phyloP scores from a whole-genome alignment of 2,329 filamentous ascomycete genomes.

The Aspergillus sojae region DNA sequence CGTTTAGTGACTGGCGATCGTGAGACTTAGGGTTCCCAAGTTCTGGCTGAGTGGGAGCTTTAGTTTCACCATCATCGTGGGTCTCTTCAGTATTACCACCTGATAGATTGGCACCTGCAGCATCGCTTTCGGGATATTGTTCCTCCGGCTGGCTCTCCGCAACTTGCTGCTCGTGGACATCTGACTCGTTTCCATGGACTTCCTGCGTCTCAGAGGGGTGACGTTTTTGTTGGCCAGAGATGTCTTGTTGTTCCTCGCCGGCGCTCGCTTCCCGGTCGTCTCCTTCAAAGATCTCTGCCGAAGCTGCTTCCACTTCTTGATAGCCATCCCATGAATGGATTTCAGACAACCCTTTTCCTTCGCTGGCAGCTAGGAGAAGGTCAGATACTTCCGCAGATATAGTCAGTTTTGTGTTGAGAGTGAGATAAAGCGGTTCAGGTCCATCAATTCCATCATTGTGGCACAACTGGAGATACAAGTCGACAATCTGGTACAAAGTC shows the following conservation, averaged over 20 bases:
- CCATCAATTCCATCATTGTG: constrained; percentile 59
- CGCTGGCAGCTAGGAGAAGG: constrained; percentile 55
- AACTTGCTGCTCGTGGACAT: constrained; percentile 1
- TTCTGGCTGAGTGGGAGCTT: constrained; percentile 15
- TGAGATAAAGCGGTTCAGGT: constrained; percentile 61
- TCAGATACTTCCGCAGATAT: constrained; percentile 56
- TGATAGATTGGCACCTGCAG: background rate
- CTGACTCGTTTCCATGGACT: constrained; percentile 13
- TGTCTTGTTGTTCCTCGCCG: constrained; percentile 13
- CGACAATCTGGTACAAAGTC: constrained; percentile 60
- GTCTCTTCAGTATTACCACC: constrained; percentile 14
- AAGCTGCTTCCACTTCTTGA: constrained; percentile 47
- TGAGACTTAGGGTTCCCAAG: constrained; percentile 6
- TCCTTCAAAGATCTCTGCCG: constrained; percentile 18
- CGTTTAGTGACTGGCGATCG: constrained; percentile 12
- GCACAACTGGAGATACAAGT: constrained; percentile 61
- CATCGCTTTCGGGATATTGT: background rate
- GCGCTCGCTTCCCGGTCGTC: constrained; percentile 18
- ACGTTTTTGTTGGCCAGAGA: constrained; percentile 19
- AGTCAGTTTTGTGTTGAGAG: constrained; percentile 56
- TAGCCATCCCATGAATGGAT: constrained; percentile 51
- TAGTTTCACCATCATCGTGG: constrained; percentile 9
- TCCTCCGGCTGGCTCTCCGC: background rate
- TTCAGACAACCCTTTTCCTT: constrained; percentile 61
- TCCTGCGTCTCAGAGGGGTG: constrained; percentile 17